Evolutionary conservation across 257 asterid species (phyloP), one percentile per base, ranked within the genome.

Genomic region (Nicotiana paniculata): DNA sequence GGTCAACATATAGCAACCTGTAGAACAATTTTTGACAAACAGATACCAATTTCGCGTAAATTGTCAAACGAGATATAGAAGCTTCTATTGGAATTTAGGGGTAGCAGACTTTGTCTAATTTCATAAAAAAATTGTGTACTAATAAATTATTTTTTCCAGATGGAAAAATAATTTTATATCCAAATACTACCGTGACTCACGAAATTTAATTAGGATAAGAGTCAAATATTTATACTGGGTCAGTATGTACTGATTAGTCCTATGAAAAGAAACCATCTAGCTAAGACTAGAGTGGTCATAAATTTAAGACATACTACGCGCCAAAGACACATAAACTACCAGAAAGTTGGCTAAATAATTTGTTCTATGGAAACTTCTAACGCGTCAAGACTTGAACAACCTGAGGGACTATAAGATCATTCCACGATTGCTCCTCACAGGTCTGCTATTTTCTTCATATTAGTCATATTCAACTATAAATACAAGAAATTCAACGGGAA

Each of bases 51-150:
- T 54, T 28, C 43, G 69, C 16, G 24, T 15, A 16, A 46, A 64
- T 63, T 33, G 75, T 74, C 77, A 79, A 81, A 69, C 12, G 48
- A 67, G 18, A 80, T 12, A 74, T n/a, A 54, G 94, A 89, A 90
- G 88, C 90, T 92, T 89, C 92, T 69, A 66, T 63, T 84, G 88
- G 89, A 84, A 77, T 59, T 65, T 48, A 61, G 13, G n/a, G 35
- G 21, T 79, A 51, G 53, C 30, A 51, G 85, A 68, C 84, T 46
- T 11, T 3, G 86, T 85, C 88, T 17, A 43, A 80, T 46, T 51
- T 68, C 54, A 37, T 8, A 5, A 11, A 5, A 18, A 11, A 17
- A n/a, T 12, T 18, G 32, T 18, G 55, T 24, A 37, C 6, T 28
- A 21, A 43, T 43, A 43, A 43, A 43, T 43, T 43, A 9, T 43